Evolutionary conservation across 331 rosid genomes (phyloP), one percentile per base, ranked within the genome.

Genomic region (Telfairia occidentalis): DNA sequence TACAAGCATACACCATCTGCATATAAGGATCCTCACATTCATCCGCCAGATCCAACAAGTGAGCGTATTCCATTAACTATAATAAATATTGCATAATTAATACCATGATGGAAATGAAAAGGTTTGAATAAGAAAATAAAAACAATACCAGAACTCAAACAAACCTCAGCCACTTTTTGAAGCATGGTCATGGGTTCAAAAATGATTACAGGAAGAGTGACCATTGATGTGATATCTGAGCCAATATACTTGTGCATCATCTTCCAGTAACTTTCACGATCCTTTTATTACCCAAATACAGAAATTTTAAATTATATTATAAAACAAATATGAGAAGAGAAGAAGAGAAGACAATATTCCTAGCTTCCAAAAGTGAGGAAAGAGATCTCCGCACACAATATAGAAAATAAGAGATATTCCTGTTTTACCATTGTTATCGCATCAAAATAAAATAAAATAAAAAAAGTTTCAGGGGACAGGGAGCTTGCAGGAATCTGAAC

Each of bases 121-220:
- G 8, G 35, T 67, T 37, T 29, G 34, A 26, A 57, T 26, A 59
- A 59, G 37, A 37, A 45, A 71, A 72, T 54, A 63, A 24, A 11
- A 75, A 30, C 23, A n/a, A 43, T 53, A 65, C 13, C 35, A 3
- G 35, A 78, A 71, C 52, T 45, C 40, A 77, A 32, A 73, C 94
- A 79, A 74, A 93, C 97, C 98, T 93, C 97, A 0, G 97, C 94
- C 87, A 89, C 78, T 85, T 89, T 93, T 81, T 93, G 97, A 78
- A 93, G 76, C 97, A 89, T 90, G 57, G 97, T 93, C 97, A 93
- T 90, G 35, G 94, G 97, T 82, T 93, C 96, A 86, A 90, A 93
- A 76, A 93, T 88, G 77, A 86, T 61, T 59, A 93, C 97, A 0
- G 97, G 98, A 49, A 93, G 90, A 7, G 94, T 93, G 78, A 91